Evolutionary conservation across 768 basidiomycete genomes (phyloP).

Genomic region (Rhodotorula diobovata): DNA sequence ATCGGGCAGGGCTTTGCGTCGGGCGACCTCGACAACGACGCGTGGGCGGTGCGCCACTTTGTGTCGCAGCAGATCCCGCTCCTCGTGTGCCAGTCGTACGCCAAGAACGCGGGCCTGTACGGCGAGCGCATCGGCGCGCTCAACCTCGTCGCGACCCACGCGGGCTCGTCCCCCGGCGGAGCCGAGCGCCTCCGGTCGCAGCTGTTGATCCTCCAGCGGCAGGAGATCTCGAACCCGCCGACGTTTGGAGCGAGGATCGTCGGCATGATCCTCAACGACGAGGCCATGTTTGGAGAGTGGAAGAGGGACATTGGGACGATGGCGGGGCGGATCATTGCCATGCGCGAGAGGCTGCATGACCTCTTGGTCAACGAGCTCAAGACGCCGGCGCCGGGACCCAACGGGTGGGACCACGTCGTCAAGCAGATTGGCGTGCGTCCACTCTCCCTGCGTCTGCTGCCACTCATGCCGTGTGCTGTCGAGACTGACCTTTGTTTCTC

Average conservation of each 20-base stretch:
- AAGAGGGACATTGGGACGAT: conserved; percentile 56
- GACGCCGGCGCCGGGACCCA: conserved; percentile 57
- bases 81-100: conserved; percentile 89
- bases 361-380: conserved; percentile 68
- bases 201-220: conserved; percentile 88
- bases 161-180: conserved; percentile 63
- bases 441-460: neutral
- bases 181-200: conserved; percentile 81
- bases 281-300: conserved; percentile 78
- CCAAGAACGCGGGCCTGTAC: conserved; percentile 99
- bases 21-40: conserved; percentile 81
- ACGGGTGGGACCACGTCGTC: conserved; percentile 81
- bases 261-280: conserved; percentile 62
- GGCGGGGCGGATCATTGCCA: conserved; percentile 89
- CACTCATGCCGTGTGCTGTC: neutral
- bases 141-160: conserved; percentile 57
- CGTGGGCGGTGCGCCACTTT: conserved; percentile 91
- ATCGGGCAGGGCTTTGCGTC: conserved; percentile 79
- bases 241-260: conserved; percentile 79
- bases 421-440: conserved; percentile 82
- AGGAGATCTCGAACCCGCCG: conserved; percentile 98
- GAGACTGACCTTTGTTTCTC: too few relatives aligned
- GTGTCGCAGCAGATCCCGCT: conserved; percentile 78
- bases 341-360: conserved; percentile 78
- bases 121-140: conserved; percentile 98